Percentiles rank a stretch among this genome's conserved stretches.
Evolutionary conservation across 1,284 basidiomycete genomes (phyloP).

Genomic region (Moesziomyces aphidis): DNA sequence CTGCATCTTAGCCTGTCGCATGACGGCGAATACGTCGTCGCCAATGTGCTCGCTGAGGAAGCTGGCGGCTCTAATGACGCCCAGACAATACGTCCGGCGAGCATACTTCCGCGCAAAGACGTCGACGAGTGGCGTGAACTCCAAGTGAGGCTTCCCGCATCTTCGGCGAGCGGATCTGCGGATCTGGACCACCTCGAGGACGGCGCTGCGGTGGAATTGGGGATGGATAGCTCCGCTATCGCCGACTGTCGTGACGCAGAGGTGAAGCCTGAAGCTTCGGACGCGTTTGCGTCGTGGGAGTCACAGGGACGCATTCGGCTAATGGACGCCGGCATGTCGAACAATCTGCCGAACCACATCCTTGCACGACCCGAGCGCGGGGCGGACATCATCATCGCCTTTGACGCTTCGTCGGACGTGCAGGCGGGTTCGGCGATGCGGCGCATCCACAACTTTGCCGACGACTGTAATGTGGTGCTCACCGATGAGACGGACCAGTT

Average conservation of each 20-base stretch:
- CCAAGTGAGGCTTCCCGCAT: constrained; percentile 2
- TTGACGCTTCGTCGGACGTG: constrained; percentile 66
- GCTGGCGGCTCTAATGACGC: neutral
- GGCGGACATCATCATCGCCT: constrained; percentile 61
- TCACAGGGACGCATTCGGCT: constrained; percentile 52
- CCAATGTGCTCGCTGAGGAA: constrained; percentile 75
- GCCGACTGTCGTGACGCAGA: neutral
- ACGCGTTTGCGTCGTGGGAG: constrained; percentile 31
- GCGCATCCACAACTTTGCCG: constrained; percentile 60
- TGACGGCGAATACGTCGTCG: constrained; percentile 84
- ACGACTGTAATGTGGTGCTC: constrained; percentile 48
- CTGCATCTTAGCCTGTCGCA: constrained; percentile 80
- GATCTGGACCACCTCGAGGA: neutral
- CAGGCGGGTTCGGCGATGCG: constrained; percentile 58
- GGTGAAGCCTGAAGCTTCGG: neutral
- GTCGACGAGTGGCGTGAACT: constrained; percentile 3
- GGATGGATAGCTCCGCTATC: neutral
- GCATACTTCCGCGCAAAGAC: too few species aligned
- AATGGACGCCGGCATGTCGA: constrained; percentile 64
- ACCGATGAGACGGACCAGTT: constrained; percentile 25
- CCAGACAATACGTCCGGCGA: neutral
- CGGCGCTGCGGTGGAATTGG: constrained; percentile 4
- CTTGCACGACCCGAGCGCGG: constrained; percentile 47
- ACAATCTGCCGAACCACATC: constrained; percentile 66
- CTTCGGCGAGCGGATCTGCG: neutral